Conservation (phyloP, 257 asterid species). For the Gardenia jasminoides region DNA sequence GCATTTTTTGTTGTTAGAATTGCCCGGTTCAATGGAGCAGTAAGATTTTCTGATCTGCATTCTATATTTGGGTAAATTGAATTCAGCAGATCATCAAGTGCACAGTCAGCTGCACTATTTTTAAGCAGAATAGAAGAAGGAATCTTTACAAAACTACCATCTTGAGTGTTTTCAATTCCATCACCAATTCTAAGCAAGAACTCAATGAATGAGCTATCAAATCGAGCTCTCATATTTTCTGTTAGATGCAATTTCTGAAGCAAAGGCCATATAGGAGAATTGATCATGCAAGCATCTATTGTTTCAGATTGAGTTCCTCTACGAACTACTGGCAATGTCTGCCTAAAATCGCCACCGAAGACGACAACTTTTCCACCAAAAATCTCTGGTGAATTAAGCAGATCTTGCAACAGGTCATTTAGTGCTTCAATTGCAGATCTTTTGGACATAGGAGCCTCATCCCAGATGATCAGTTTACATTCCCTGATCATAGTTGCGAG, state of each 20-base stretch:
- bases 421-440: not conserved
- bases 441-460: not conserved
- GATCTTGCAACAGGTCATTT: not conserved
- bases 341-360: constrained; percentile 3
- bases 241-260: not conserved
- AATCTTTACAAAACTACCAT: not conserved
- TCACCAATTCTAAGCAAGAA: too few relatives aligned
- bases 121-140: not conserved
- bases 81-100: not conserved
- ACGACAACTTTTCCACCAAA: not conserved
- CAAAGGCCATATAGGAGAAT: not conserved
- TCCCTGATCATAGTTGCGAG: not conserved
- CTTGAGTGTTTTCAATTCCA: not conserved
- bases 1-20: too few relatives aligned
- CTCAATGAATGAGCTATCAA: not conserved
- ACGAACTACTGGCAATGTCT: not conserved
- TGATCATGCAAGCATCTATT: too few relatives aligned
- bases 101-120: not conserved
- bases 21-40: not conserved
- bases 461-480: not conserved
- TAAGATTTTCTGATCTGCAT: not conserved
- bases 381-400: not conserved
- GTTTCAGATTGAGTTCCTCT: not conserved
- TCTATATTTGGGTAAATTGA: too few relatives aligned
- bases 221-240: not conserved